Evolutionary conservation across 495 filamentous ascomycete genomes (phyloP), one percentile per base, ranked within the genome.

Genomic region (Penicillium nucicola): DNA sequence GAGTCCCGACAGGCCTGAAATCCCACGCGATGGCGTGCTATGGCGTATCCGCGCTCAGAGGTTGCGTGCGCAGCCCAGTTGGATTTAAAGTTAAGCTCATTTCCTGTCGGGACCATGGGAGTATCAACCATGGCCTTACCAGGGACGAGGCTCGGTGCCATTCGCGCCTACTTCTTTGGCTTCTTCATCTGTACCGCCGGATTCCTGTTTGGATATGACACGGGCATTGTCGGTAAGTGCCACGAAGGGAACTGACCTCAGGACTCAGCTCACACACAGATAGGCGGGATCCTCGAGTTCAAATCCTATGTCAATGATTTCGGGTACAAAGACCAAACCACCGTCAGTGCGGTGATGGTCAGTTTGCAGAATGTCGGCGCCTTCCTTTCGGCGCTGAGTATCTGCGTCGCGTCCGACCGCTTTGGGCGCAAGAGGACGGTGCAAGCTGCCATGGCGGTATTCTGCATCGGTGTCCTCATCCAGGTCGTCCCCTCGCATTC

Each of bases 401-500:
- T 72, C 38, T 74, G 70, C 61, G 67, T 66, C 8, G 57, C 74
- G 40, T 75, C 69, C 1, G 60, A 68, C 8, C 60, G 58, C 9
- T 72, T 63, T 35, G 76, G 76, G 15, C 75, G 76, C 42, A 63
- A 72, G 30, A 72, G 55, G 60, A 71, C 75, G 1, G 65, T 79
- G 31, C 66, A 66, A 12, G 45, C 65, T 3, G 62, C 69, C 5
- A 75, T 74, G 31, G 30, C 57, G 4, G 62, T 79, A 20, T 79
- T 79, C 60, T 65, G 53, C 45, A 43, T 72, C 40, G 76, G 76
- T 18, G 71, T 64, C 17, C 62, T 78, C 25, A 42, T 79, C 8
- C 74, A 78, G 39, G 64, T 70, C 0, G 51, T 69, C 23, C 67
- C 71, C 7, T 73, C 71, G 0, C 67, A 74, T 45, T 74, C 71